phyloP scores from a whole-genome alignment of 805 yeast genomes.

The Kluyveromyces wickerhamii region DNA sequence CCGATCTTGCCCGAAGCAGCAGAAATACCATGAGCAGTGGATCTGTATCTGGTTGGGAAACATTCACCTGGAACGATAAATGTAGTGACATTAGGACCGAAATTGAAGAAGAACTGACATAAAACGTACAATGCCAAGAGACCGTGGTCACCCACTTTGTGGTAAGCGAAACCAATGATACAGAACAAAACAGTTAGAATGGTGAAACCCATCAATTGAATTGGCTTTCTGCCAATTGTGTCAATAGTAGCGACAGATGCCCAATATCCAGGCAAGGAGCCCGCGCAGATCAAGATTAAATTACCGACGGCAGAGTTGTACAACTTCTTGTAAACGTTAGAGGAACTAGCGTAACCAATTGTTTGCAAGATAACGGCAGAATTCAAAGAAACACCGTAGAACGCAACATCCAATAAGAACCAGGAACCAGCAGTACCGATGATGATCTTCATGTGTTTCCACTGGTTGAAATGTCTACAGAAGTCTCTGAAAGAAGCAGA shows the following conservation, averaged over 20 bases:
- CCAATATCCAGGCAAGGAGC: constrained; percentile 95
- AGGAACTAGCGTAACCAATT: constrained; percentile 72
- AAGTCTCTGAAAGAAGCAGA: constrained; percentile 78
- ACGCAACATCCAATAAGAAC: constrained; percentile 87
- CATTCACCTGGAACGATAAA: constrained; percentile 87
- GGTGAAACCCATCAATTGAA: constrained; percentile 70
- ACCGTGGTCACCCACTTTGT: constrained; percentile 59
- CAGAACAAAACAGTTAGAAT: constrained; percentile 66
- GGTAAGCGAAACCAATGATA: constrained; percentile 76
- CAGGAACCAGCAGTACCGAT: constrained; percentile 88
- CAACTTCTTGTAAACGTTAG: constrained; percentile 60
- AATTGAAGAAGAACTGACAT: constrained; percentile 82
- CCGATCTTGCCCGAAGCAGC: constrained; percentile 92
- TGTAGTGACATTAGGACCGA: constrained; percentile 91
- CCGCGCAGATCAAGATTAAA: constrained; percentile 87
- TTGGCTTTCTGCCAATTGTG: constrained; percentile 73
- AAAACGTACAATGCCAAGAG: constrained; percentile 69
- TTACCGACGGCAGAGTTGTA: constrained; percentile 86
- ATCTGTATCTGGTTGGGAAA: constrained; percentile 93
- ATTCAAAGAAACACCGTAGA: constrained; percentile 82
- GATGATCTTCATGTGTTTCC: constrained; percentile 80
- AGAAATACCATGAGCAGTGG: constrained; percentile 90
- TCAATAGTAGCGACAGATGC: constrained; percentile 72
- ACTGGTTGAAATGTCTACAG: constrained; percentile 63
- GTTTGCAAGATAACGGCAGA: constrained; percentile 70